Percentiles rank a stretch among this genome's conserved stretches.
Evolutionary conservation across 768 basidiomycete species (phyloP).

Genomic region (Lactarius psammicola): DNA sequence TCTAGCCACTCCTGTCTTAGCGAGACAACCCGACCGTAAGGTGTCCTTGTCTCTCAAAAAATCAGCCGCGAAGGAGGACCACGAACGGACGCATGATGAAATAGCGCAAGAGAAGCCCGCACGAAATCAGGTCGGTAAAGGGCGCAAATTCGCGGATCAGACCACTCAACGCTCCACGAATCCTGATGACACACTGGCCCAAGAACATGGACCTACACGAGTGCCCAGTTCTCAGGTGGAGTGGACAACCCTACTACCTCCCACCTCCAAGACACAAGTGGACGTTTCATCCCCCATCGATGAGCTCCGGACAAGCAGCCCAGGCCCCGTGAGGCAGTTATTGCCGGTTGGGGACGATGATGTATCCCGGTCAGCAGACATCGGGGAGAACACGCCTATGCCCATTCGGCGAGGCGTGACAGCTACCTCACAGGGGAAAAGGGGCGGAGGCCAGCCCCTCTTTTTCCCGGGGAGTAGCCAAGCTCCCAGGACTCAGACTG

Average conservation of each 20-base stretch:
- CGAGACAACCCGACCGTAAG: neutral
- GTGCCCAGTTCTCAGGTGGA: conserved; percentile 10
- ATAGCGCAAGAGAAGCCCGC: neutral
- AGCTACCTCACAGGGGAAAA: neutral
- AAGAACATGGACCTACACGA: conserved; percentile 7
- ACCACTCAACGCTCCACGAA: neutral
- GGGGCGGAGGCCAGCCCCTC: conserved; percentile 6
- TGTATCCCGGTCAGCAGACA: conserved; percentile 1
- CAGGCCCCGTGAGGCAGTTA: neutral
- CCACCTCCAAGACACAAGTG: conserved; percentile 2
- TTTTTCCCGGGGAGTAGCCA: conserved; percentile 29
- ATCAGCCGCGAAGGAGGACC: conserved; percentile 11
- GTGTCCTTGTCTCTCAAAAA: neutral
- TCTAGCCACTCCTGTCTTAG: conserved; percentile 1
- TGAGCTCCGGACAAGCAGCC: conserved; percentile 17
- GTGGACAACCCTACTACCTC: conserved; percentile 11
- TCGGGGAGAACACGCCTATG: neutral
- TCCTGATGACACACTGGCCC: conserved; percentile 3
- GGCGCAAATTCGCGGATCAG: neutral
- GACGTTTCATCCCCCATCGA: conserved; percentile 10
- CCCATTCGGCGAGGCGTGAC: neutral
- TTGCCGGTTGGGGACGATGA: neutral
- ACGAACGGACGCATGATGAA: neutral
- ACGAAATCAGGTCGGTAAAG: conserved; percentile 5
- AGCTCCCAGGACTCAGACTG: neutral